Base-by-base conservation (phyloP, 2,329 filamentous ascomycete genomes). In the Alternaria gansuensis region DNA sequence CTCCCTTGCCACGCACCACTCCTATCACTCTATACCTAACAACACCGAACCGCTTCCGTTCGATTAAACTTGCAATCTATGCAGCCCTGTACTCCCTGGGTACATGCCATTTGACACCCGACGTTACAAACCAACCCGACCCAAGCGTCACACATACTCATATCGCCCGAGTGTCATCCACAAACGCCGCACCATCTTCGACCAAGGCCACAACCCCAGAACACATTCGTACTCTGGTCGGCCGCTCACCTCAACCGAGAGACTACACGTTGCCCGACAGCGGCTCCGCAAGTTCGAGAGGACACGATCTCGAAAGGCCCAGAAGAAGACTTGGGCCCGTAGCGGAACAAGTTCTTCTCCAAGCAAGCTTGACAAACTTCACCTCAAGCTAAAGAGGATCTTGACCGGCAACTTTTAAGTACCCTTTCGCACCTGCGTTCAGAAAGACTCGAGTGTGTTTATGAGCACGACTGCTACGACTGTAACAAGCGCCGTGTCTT, bases 251-350 rank as follows among this genome's bases (percentile, higher is more conserved):
- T 7, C 29, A 0, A 45, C 31, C 29, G 54, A 63, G 49, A 53
- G 57, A 48, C 52, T 58, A 7, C 51, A 45, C 39, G 31, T 60
- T 28, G 60, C 57, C 10, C 51, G 54, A 13, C 36, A 44, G n/a
- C 60, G 60, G 4, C 41, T 60, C 7, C 51, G 21, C n/a, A 60
- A 51, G 50, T 50, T 63, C 13, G 57, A 63, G 6, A 48, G 51
- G 51, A 51, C n/a, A 17, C 17, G 34, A 34, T 46, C 39, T 14
- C 17, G 39, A n/a, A 51, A 46, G 13, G 40, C 46, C 17, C 50
- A 48, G 7, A 51, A 43, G 45, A 51, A 40, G 17, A 31, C 14
- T 9, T 39, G 52, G 36, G 34, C 6, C 26, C 8, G 10, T 21
- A 46, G 26, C 45, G 8, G 39, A n/a, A 36, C 34, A 9, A 9